These are phyloP conservation scores for Xylaria flabelliformis DNA, from an alignment of 495 filamentous ascomycete species.

Conservation along the genomic window DNA sequence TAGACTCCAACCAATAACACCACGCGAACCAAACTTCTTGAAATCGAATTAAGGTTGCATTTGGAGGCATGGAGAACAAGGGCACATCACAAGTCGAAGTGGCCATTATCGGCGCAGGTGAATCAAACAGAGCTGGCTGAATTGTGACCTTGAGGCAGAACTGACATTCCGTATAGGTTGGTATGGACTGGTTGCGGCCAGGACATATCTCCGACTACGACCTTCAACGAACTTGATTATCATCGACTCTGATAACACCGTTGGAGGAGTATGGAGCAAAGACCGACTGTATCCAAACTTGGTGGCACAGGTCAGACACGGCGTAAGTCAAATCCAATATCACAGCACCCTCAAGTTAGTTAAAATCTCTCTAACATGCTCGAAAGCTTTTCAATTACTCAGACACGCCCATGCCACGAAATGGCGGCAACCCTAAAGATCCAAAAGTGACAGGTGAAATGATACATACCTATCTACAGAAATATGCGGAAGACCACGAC, in stretches of 20 bases:
- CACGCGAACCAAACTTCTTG: background rate
- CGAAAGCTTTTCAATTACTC: conserved; percentile 48
- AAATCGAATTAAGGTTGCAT: background rate
- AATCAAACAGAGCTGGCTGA: background rate
- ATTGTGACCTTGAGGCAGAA: background rate
- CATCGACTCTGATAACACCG: conserved; percentile 51
- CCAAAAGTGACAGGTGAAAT: conserved; percentile 43
- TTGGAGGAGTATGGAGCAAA: conserved; percentile 60
- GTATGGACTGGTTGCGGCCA: conserved; percentile 51
- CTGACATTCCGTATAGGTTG: conserved; percentile 40
- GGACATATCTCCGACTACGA: conserved; percentile 50
- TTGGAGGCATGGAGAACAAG: conserved; percentile 13
- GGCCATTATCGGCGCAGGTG: conserved; percentile 43
- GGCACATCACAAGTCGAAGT: conserved; percentile 24
- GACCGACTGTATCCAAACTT: conserved; percentile 57
- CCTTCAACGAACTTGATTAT: conserved; percentile 50
- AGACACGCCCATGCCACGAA: conserved; percentile 42
- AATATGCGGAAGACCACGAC: conserved; percentile 41
- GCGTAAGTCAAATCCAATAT: conserved; percentile 19
- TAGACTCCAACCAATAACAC: conserved; percentile 9
- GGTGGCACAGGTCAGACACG: conserved; percentile 42
- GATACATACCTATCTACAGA: conserved; percentile 39
- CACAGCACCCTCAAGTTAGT: background rate
- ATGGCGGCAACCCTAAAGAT: conserved; percentile 35
- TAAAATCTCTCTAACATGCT: background rate